Base-by-base conservation (phyloP, 805 yeast genomes). In the Wickerhamomyces rabaulensis region DNA sequence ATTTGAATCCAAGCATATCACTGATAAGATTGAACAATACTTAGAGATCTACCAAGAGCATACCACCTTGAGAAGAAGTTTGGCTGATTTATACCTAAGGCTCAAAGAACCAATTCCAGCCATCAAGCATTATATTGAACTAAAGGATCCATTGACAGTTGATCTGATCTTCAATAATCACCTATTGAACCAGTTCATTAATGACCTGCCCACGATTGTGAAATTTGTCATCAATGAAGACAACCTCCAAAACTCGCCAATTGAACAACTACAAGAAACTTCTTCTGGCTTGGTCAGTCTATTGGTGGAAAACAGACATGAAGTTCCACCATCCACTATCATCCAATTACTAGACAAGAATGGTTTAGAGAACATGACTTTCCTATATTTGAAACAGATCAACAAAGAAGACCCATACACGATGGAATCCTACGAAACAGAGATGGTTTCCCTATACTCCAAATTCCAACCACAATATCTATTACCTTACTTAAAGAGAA, bases 341-440 rank as follows among this genome's bases (percentile, higher is more conserved):
- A 63, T 88, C 0, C 53, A 69, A 0, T 52, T 76, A 22, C 70
- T 88, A 58, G 52, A 65, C 1, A 55, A 68, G 1, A 39, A 49
- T 7, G 64, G 67, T 1, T 58, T 82, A 31, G 69, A 76, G 27
- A 65, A 76, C 25, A 65, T 89, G 7, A 75, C 78, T 42, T 89
- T 79, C 54, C 65, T 87, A 19, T 87, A 86, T 54, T 65, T 94
- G 39, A 83, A 82, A 48, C 68, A 70, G 52, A 65, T 89, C n/a
- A 71, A 74, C 12, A 60, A 63, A 22, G 64, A 69, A 3, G 95
- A 90, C 55, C 78, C 80, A 29, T 70, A 75, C 29, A 58, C 79
- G 42, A 73, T 78, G 4, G 69, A 70, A 19, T 73, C 73, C 9
- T 81, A 76, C 54, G 95, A 89, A 46, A 80, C 88, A 54, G 76